Conservation (phyloP, 2,329 filamentous ascomycete species). For the Purpureocillium lavendulum region DNA sequence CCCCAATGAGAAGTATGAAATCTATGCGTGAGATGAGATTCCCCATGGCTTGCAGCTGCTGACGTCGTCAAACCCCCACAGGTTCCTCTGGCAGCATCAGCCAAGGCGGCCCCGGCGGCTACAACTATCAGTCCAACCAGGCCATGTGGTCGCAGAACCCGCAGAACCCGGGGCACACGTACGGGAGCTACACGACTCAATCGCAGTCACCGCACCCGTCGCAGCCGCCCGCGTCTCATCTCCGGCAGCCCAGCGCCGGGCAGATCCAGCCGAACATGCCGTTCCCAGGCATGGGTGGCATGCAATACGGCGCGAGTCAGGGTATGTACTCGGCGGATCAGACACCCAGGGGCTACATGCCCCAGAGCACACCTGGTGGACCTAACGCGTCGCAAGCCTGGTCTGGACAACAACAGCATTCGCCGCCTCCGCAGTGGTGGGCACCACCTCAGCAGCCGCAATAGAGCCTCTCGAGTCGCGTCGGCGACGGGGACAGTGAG, state of each 20-base stretch:
- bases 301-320: slow-evolving; percentile 48
- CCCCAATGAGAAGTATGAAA: slow-evolving; percentile 58
- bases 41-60: too few relatives aligned
- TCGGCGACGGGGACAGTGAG: too few relatives aligned
- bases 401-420: slow-evolving; percentile 46
- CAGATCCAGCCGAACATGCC: slow-evolving; percentile 53
- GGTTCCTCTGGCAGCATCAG: slow-evolving; percentile 43
- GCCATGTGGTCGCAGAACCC: slow-evolving; percentile 59
- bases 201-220: slow-evolving; percentile 41
- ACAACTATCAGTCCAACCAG: slow-evolving; percentile 54
- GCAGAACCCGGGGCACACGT: slow-evolving; percentile 51
- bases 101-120: slow-evolving; percentile 48
- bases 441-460: slow-evolving; percentile 39
- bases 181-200: slow-evolving; percentile 44
- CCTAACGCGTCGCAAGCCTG: slow-evolving; percentile 45
- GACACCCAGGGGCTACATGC: slow-evolving; percentile 60
- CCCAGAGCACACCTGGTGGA: slow-evolving; percentile 44
- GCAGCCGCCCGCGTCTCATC: slow-evolving; percentile 50
- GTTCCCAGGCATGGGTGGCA: slow-evolving; percentile 54
- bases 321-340: slow-evolving; percentile 55
- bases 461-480: slow-evolving; percentile 10
- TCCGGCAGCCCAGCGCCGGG: slow-evolving; percentile 47
- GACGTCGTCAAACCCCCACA: slow-evolving; percentile 15
- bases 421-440: slow-evolving; percentile 53
- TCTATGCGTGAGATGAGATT: too few relatives aligned